phyloP scores from a whole-genome alignment of 2,329 filamentous ascomycete species.

The Exophiala phaeomuriformis region DNA sequence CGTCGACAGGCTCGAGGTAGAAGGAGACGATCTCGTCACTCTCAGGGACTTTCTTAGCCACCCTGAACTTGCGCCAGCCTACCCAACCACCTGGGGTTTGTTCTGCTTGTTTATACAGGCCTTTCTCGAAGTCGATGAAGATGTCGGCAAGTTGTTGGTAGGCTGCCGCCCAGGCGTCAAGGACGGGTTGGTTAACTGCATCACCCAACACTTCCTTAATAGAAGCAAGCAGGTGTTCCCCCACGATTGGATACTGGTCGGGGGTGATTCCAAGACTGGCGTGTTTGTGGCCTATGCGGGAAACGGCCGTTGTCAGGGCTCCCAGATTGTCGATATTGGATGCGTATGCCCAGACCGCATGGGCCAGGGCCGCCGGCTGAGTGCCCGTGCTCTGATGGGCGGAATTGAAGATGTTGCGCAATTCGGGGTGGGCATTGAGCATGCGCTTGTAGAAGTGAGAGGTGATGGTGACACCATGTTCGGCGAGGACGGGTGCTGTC shows the following conservation, averaged over 20 bases:
- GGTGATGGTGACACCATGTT: slow-evolving; percentile 62
- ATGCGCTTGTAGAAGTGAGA: slow-evolving; percentile 66
- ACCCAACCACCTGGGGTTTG: slow-evolving; percentile 45
- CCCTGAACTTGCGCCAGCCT: slow-evolving; percentile 60
- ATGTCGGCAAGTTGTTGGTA: slow-evolving; percentile 68
- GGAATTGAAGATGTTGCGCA: slow-evolving; percentile 65
- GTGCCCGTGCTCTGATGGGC: slow-evolving; percentile 61
- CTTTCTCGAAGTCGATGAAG: slow-evolving; percentile 59
- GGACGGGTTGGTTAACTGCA: slow-evolving; percentile 58
- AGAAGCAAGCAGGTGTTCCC: slow-evolving; percentile 59
- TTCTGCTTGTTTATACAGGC: slow-evolving; percentile 46
- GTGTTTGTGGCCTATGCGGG: slow-evolving; percentile 71
- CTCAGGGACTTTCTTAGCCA: slow-evolving; percentile 59
- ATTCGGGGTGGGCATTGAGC: slow-evolving; percentile 56
- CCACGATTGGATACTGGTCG: slow-evolving; percentile 64
- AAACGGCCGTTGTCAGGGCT: slow-evolving; percentile 49
- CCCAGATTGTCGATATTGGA: slow-evolving; percentile 62
- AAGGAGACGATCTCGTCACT: slow-evolving; percentile 64
- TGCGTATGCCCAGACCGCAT: slow-evolving; percentile 63
- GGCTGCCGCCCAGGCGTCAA: slow-evolving; percentile 62
- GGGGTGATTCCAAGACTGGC: slow-evolving; percentile 61
- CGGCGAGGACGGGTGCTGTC: slow-evolving; percentile 61
- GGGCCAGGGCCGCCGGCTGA: slow-evolving; percentile 63
- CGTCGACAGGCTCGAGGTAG: slow-evolving; percentile 59
- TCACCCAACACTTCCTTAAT: slow-evolving; percentile 61